phyloP scores from a whole-genome alignment of 768 basidiomycete species.

The Mrakia gelida region DNA sequence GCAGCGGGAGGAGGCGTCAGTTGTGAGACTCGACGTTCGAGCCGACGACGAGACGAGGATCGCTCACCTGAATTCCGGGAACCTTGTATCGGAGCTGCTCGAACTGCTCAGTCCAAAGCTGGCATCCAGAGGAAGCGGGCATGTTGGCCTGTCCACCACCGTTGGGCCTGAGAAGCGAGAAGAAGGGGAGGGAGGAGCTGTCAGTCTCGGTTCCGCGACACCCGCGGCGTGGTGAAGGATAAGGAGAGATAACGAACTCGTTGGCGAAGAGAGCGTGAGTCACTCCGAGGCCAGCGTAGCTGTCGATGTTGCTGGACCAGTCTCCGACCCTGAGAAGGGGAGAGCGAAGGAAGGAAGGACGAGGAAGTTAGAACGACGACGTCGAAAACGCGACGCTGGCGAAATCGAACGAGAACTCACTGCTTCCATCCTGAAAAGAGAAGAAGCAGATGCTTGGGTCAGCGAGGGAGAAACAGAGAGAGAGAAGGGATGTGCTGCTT shows the following conservation, averaged over 20 bases:
- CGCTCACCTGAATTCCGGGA: slow-evolving; percentile 24
- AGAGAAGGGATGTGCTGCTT: background rate
- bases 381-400: too few relatives aligned
- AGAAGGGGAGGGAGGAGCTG: background rate
- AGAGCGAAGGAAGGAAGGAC: background rate
- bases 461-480: background rate
- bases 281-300: slow-evolving; percentile 24
- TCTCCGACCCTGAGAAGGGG: slow-evolving; percentile 23
- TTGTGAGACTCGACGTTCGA: too few relatives aligned
- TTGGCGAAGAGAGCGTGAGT: slow-evolving; percentile 32
- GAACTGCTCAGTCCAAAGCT: slow-evolving; percentile 30
- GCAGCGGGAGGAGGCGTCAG: too few relatives aligned
- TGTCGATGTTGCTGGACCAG: slow-evolving; percentile 26
- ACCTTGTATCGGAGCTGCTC: slow-evolving; percentile 26
- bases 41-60: too few relatives aligned
- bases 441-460: background rate
- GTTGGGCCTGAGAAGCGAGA: slow-evolving; percentile 18
- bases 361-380: too few relatives aligned
- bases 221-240: too few relatives aligned
- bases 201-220: too few relatives aligned
- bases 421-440: slow-evolving; percentile 13
- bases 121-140: slow-evolving; percentile 21
- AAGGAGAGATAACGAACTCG: slow-evolving; percentile 14
- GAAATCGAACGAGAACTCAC: slow-evolving; percentile 7
- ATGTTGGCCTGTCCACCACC: slow-evolving; percentile 31